phyloP scores from a whole-genome alignment of 2,329 filamentous ascomycete species.

The Nannizziopsis barbatae region DNA sequence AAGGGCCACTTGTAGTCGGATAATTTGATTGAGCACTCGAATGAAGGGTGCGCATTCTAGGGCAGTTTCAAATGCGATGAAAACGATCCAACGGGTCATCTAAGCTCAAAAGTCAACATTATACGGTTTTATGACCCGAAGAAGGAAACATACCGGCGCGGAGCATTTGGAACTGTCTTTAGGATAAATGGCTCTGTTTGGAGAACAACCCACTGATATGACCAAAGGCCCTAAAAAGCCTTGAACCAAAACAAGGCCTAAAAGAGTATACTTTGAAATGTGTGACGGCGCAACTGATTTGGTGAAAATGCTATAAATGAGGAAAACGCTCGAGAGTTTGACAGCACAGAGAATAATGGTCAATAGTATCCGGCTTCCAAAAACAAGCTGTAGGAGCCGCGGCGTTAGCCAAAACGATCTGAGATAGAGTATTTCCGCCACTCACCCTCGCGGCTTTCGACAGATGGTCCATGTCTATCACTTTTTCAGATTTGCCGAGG shows the following conservation, averaged over 20 bases:
- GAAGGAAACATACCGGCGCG: background rate
- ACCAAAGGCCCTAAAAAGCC: background rate
- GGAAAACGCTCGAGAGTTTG: conserved; percentile 1
- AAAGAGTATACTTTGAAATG: background rate
- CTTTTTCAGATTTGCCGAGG: conserved; percentile 1
- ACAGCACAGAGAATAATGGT: conserved; percentile 3
- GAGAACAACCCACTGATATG: conserved; percentile 1
- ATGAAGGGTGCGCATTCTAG: conserved; percentile 1
- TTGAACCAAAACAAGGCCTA: background rate
- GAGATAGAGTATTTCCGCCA: background rate
- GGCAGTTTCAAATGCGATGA: conserved; percentile 3
- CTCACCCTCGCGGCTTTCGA: conserved; percentile 4
- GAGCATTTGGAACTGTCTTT: background rate
- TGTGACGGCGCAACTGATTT: background rate
- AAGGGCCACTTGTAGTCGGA: background rate
- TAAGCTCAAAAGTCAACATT: background rate
- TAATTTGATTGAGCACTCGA: background rate
- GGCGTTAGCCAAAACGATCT: background rate
- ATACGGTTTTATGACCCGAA: background rate
- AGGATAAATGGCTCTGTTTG: background rate
- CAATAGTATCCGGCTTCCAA: conserved; percentile 5
- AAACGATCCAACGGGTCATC: conserved; percentile 6
- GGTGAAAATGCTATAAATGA: conserved; percentile 6
- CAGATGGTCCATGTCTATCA: background rate
- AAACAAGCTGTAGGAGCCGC: background rate